Evolutionary conservation across 2,329 filamentous ascomycete species (phyloP).

Genomic region (Aspergillus sp.): DNA sequence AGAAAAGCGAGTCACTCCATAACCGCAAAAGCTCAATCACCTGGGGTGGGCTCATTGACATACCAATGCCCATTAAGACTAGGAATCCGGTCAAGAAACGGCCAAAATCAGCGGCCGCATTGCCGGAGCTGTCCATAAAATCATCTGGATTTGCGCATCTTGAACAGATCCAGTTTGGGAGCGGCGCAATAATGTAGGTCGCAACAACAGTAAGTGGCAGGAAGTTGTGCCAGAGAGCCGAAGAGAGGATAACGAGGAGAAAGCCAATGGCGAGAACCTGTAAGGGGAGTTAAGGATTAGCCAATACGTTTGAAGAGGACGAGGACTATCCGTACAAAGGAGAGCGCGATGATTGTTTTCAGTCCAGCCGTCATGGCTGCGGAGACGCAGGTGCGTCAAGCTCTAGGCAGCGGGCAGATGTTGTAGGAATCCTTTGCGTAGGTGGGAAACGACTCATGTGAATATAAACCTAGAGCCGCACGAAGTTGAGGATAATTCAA

Average conservation of each 20-base stretch:
- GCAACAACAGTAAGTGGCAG: conserved; percentile 92
- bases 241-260: conserved; percentile 96
- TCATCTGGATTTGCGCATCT: conserved; percentile 91
- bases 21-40: neutral
- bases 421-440: conserved; percentile 1
- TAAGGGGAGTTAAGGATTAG: conserved; percentile 3
- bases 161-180: conserved; percentile 95
- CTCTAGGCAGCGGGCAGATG: conserved; percentile 11
- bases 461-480: neutral
- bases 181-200: conserved; percentile 87
- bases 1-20: neutral
- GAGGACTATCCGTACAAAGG: conserved; percentile 66
- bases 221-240: conserved; percentile 92
- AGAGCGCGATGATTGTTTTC: conserved; percentile 98
- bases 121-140: conserved; percentile 83
- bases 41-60: conserved; percentile 39
- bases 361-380: conserved; percentile 73
- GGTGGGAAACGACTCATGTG: neutral
- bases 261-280: conserved; percentile 95
- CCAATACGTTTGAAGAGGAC: neutral
- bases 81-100: conserved; percentile 93
- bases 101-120: conserved; percentile 86
- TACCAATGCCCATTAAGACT: conserved; percentile 96
- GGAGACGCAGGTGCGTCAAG: conserved; percentile 26
- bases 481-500: neutral